A percentile compares a stretch with the other conserved stretches of the same genome.
Evolutionary conservation across 768 basidiomycete genomes (phyloP).

Genomic region (Fistulinella prunicolor): DNA sequence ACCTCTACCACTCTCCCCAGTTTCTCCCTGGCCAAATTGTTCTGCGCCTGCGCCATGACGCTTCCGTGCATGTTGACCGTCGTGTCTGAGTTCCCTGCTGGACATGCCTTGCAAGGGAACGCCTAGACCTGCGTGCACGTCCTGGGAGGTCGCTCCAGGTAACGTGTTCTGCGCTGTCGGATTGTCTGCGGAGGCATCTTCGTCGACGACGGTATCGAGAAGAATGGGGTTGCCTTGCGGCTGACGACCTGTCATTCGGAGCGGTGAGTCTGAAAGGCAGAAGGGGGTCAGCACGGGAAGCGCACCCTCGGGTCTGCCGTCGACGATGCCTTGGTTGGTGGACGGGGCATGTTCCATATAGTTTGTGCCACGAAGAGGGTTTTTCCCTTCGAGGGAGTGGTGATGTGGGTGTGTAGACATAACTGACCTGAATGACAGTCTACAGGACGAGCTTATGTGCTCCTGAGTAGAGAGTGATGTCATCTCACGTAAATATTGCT

Average conservation of each 20-base stretch:
- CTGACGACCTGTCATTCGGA: slow-evolving; percentile 11
- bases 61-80: slow-evolving; percentile 32
- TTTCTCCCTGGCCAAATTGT: slow-evolving; percentile 12
- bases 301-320: slow-evolving; percentile 19
- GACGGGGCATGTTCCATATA: slow-evolving; percentile 11
- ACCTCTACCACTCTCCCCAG: neutral
- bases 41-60: slow-evolving; percentile 18
- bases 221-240: slow-evolving; percentile 16
- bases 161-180: slow-evolving; percentile 20
- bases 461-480: no score
- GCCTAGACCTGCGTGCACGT: slow-evolving; percentile 31
- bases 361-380: slow-evolving; percentile 12
- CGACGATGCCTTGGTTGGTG: slow-evolving; percentile 19
- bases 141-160: slow-evolving; percentile 34
- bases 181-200: slow-evolving; percentile 26
- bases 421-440: no score
- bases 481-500: no score
- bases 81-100: slow-evolving; percentile 35
- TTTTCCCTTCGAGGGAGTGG: slow-evolving; percentile 23
- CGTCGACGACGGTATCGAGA: slow-evolving; percentile 32
- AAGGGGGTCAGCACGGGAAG: neutral
- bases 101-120: slow-evolving; percentile 33
- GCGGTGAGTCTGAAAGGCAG: neutral
- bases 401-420: slow-evolving; percentile 16
- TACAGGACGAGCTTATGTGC: no score